phyloP scores from a whole-genome alignment of 73 alveolate genomes.

The Effrenium voratum region DNA sequence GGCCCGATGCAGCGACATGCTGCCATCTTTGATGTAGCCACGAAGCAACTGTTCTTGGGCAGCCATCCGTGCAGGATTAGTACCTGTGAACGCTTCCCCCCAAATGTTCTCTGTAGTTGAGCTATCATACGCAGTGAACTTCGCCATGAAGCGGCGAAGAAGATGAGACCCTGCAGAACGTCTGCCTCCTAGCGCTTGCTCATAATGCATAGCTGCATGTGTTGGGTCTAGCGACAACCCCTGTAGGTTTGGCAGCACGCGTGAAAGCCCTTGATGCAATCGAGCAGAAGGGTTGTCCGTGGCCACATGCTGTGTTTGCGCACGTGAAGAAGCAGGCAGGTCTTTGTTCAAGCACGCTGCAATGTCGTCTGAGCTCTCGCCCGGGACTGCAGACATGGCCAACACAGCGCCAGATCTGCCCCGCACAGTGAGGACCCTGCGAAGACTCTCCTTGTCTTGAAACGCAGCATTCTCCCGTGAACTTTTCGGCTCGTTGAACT shows the following conservation, averaged over 20 bases:
- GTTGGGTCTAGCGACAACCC: background rate
- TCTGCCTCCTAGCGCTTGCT: background rate
- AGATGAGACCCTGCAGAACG: background rate
- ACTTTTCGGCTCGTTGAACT: background rate
- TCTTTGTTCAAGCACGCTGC: background rate
- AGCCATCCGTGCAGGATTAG: background rate
- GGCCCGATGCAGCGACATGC: background rate
- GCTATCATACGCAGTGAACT: background rate
- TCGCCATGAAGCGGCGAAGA: background rate
- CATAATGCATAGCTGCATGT: background rate
- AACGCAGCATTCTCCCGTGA: background rate
- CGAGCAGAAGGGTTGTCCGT: background rate
- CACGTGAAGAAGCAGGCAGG: background rate
- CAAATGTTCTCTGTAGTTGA: background rate
- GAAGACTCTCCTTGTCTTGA: background rate
- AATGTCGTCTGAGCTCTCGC: background rate
- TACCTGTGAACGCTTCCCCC: background rate
- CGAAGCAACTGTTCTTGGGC: background rate
- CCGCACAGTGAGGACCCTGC: constrained; percentile 40
- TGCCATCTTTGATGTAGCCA: background rate
- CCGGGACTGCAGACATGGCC: background rate
- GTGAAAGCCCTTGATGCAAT: background rate
- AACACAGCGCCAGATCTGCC: constrained; percentile 44
- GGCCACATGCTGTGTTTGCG: background rate
- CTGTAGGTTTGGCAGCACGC: background rate